Percentiles rank a stretch among this genome's conserved stretches.
Evolutionary conservation across 1,284 basidiomycete genomes (phyloP).

Genomic region (Volvariella volvacea): DNA sequence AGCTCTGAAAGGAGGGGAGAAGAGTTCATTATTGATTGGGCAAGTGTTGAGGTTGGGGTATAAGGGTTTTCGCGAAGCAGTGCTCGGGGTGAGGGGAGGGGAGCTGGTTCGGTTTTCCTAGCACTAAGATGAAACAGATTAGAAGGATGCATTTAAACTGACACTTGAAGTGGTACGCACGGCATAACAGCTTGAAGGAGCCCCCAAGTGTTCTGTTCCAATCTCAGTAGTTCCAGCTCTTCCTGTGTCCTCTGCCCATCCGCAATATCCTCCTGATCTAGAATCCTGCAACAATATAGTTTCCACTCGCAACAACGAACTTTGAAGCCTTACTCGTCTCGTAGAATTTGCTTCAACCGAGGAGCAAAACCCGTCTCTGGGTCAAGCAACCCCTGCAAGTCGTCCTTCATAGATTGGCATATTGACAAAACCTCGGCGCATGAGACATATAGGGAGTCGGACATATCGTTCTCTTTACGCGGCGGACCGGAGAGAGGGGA

Average conservation of each 20-base stretch:
- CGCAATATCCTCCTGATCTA: background rate
- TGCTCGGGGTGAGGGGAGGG: conserved; percentile 38
- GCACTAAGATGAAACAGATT: conserved; percentile 30
- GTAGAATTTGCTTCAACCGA: conserved; percentile 54
- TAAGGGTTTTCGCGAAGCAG: conserved; percentile 68
- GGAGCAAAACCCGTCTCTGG: conserved; percentile 66
- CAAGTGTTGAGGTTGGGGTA: conserved; percentile 67
- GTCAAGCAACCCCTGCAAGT: conserved; percentile 54
- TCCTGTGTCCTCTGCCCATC: background rate
- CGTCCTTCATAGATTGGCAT: conserved; percentile 52
- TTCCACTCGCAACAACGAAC: background rate
- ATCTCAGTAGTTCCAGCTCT: conserved; percentile 45
- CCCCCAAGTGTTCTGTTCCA: conserved; percentile 81
- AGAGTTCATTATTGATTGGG: conserved; percentile 58
- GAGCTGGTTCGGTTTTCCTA: conserved; percentile 50
- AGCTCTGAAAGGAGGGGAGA: conserved; percentile 62
- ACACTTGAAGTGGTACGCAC: conserved; percentile 26
- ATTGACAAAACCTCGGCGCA: conserved; percentile 61
- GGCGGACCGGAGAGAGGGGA: too few relatives aligned
- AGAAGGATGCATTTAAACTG: background rate
- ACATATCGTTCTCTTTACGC: too few relatives aligned
- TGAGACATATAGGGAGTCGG: conserved; percentile 44
- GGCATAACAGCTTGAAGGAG: conserved; percentile 71
- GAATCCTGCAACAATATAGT: background rate
- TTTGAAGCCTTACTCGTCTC: conserved; percentile 45